Percentiles rank a stretch among this genome's conserved stretches.
These are phyloP conservation scores for Colletotrichum viniferum DNA, from an alignment of 2,329 filamentous ascomycete species.

Conservation along the genomic window DNA sequence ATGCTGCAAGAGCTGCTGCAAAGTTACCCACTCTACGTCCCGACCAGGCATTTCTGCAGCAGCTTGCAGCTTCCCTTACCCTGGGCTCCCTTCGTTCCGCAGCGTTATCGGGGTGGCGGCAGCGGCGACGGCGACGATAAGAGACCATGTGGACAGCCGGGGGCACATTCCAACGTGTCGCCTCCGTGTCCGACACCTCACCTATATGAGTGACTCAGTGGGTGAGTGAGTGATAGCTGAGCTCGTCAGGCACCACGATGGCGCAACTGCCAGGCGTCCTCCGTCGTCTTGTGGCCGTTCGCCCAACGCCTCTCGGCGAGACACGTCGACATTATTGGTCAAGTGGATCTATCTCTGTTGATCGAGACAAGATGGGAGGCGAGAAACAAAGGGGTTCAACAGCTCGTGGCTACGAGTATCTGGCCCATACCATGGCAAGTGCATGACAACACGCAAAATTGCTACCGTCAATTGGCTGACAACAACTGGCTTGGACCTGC, in stretches of 20 bases:
- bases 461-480: neutral
- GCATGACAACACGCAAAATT: neutral
- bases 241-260: neutral
- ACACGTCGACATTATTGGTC: neutral
- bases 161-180: neutral
- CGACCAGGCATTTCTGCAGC: neutral
- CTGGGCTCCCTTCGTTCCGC: neutral
- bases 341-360: neutral
- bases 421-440: neutral
- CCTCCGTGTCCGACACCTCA: neutral
- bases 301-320: neutral
- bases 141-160: neutral
- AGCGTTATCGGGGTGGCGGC: neutral
- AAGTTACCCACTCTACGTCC: neutral
- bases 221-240: neutral
- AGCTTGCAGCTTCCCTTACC: neutral
- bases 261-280: neutral
- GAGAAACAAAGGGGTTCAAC: conserved; percentile 1
- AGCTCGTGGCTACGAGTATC: neutral
- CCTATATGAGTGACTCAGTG: neutral
- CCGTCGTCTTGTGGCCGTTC: neutral
- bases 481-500: neutral
- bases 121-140: neutral
- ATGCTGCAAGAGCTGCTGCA: neutral
- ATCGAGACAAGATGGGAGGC: neutral